Conservation (phyloP, 805 yeast species). For the Metschnikowia similis region DNA sequence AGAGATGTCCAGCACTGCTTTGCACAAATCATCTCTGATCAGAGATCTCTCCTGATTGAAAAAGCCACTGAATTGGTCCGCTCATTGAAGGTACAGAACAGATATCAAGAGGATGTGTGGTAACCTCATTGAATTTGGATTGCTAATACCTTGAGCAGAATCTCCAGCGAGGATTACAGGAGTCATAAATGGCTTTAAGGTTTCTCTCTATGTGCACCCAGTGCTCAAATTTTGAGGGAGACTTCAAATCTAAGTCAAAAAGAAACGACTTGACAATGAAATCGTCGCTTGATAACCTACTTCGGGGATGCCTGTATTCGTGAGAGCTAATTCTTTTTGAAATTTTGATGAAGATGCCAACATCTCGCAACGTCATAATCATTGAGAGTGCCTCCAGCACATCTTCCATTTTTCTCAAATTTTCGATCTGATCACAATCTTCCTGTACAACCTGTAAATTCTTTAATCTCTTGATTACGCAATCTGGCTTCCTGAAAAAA, state of each 20-base stretch:
- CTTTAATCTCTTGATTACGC: constrained; percentile 28
- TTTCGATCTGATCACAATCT: constrained; percentile 29
- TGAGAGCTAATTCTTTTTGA: neutral
- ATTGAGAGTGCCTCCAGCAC: constrained; percentile 39
- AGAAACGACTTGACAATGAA: constrained; percentile 30
- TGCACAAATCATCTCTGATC: constrained; percentile 54
- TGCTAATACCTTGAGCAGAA: neutral
- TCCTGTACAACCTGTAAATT: constrained; percentile 31
- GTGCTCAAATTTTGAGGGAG: constrained; percentile 37
- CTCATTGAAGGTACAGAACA: constrained; percentile 74
- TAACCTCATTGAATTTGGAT: constrained; percentile 23
- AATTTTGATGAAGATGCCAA: constrained; percentile 46
- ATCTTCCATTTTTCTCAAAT: constrained; percentile 27
- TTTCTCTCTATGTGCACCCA: constrained; percentile 44
- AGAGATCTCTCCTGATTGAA: constrained; percentile 59
- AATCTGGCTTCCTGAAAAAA: constrained; percentile 2
- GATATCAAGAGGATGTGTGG: constrained; percentile 98
- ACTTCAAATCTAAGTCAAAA: constrained; percentile 49
- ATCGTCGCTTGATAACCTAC: neutral
- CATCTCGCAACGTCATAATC: constrained; percentile 55
- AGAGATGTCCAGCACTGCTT: constrained; percentile 81
- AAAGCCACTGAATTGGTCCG: constrained; percentile 76
- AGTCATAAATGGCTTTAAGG: constrained; percentile 15
- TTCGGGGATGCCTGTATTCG: neutral
- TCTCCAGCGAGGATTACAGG: constrained; percentile 7